Conservation (phyloP, 768 basidiomycete species). For the Russula emetica region DNA sequence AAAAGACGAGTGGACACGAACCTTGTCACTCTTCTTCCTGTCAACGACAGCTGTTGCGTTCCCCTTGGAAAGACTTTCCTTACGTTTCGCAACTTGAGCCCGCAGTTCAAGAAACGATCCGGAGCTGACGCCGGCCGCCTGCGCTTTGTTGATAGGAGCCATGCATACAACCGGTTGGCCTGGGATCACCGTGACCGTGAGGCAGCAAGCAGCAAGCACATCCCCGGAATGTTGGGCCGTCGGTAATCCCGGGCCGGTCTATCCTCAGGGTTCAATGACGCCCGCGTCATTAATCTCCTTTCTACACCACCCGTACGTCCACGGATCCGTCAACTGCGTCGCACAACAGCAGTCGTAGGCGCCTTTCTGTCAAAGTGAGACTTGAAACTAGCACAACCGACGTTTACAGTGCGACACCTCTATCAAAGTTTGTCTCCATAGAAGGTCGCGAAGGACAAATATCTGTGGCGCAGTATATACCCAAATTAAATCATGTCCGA, state of each 20-base stretch:
- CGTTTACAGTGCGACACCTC: background rate
- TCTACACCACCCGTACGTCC: background rate
- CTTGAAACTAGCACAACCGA: background rate
- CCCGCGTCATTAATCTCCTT: background rate
- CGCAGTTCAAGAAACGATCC: conserved; percentile 82
- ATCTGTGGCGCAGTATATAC: conserved; percentile 4
- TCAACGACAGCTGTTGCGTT: conserved; percentile 50
- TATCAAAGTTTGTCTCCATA: background rate
- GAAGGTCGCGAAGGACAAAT: conserved; percentile 3
- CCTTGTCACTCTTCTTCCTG: conserved; percentile 69
- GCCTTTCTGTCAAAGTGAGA: background rate
- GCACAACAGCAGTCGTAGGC: background rate
- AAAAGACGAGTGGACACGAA: conserved; percentile 31
- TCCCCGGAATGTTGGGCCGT: background rate
- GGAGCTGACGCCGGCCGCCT: conserved; percentile 64
- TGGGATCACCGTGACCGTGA: background rate
- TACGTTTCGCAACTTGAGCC: conserved; percentile 47
- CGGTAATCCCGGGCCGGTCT: conserved; percentile 1
- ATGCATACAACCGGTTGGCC: conserved; percentile 30
- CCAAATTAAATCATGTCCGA: conserved; percentile 14
- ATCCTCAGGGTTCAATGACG: background rate
- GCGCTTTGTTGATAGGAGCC: conserved; percentile 55
- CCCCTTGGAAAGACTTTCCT: conserved; percentile 62
- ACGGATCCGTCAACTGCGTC: background rate
- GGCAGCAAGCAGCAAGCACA: background rate